Conservation (phyloP, 106 monocot genomes). For the Ottelia alismoides region DNA sequence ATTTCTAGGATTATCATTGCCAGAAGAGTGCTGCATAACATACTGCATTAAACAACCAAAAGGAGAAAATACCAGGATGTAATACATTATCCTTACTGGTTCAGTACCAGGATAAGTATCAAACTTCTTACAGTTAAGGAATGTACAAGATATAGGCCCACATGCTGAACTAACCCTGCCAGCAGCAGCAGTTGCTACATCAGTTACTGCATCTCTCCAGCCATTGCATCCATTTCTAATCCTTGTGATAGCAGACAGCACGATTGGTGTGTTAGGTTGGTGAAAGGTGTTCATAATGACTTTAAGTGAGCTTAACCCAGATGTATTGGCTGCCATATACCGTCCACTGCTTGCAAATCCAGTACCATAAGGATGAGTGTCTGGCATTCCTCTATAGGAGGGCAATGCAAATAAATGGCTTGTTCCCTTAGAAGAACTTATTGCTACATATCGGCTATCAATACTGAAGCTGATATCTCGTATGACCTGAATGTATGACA, state of each 20-base stretch:
- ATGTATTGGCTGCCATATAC: conserved; percentile 10
- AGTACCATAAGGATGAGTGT: conserved; percentile 9
- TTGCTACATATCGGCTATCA: conserved; percentile 81
- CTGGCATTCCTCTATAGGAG: conserved; percentile 24
- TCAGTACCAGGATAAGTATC: conserved; percentile 15
- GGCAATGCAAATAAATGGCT: conserved; percentile 71
- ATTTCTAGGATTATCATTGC: conserved; percentile 29
- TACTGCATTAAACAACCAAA: conserved; percentile 72
- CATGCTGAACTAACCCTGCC: conserved; percentile 46
- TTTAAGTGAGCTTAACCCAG: conserved; percentile 4
- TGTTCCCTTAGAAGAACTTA: conserved; percentile 78
- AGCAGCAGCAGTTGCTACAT: conserved; percentile 65
- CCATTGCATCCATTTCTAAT: conserved; percentile 68
- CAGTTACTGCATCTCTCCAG: conserved; percentile 61
- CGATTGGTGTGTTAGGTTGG: conserved; percentile 35
- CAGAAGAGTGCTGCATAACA: conserved; percentile 29
- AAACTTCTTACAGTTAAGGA: conserved; percentile 39
- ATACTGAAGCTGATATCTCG: conserved; percentile 85
- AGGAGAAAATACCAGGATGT: conserved; percentile 74
- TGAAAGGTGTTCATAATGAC: conserved; percentile 21
- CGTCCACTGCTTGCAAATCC: conserved; percentile 3
- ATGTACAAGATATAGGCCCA: conserved; percentile 69
- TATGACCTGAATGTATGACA: conserved; percentile 39
- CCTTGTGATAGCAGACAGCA: conserved; percentile 58
- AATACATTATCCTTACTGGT: conserved; percentile 23